Evolutionary conservation across 1,139 yeast species (phyloP), one percentile per base, ranked within the genome.

Genomic region (Candida tropicalis): DNA sequence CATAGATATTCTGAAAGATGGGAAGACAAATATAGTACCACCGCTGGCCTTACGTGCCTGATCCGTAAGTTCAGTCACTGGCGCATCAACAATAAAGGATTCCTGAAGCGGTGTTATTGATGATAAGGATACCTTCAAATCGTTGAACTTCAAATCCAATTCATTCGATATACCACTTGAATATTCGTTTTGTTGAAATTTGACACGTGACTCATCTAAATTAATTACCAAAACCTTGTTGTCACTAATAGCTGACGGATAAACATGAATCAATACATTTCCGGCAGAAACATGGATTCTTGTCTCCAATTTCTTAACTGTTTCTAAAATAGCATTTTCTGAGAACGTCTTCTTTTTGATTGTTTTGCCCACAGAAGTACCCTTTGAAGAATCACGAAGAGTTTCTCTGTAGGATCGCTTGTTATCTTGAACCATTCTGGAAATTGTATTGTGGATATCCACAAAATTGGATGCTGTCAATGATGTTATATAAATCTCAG

Each of bases 381-480:
- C 47, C 23, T 49, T 52, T 13, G 52, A 51, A 1, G 87, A 79
- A 48, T 82, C 89, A 26, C 75, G 68, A 44, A 84, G 68, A 3
- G 87, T 87, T 50, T 89, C 96, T 43, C 75, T 77, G 56, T 90
- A 89, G 0, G 95, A 84, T 4, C 79, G 72, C 50, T 74, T 75
- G 51, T 81, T 85, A 47, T 89, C 96, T 52, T 82, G 86, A 23
- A 82, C 72, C 73, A 90, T 82, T 52, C 96, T 73, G 38, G 78
- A 65, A 18, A 88, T 67, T 0, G 95, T 82, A 46, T 84, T 84
- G 55, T 81, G 78, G 38, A 93, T 83, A 63, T 91, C 97, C 51
- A 84, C 71, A 25, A 88, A 68, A 55, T 86, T 89, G 0, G 96
- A 84, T 0, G 95, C 95, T 0, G 95, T 84, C 54, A 93, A 73